Conservation (phyloP, 495 filamentous ascomycete genomes). For the Parmelia sp. region DNA sequence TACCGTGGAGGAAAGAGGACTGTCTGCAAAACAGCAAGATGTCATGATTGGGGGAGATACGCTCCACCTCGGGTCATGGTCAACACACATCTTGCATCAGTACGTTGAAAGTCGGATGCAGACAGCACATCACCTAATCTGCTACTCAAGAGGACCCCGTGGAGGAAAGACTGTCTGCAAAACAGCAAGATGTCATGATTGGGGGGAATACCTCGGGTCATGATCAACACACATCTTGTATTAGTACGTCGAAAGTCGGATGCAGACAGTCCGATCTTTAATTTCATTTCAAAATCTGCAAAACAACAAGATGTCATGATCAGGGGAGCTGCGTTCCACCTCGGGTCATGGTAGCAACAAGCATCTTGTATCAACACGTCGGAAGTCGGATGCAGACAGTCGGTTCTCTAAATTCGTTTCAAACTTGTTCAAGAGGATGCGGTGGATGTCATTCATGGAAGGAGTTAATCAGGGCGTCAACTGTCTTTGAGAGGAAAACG, state of each 20-base stretch:
- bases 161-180: too few relatives aligned
- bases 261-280: background rate
- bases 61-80: background rate
- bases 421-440: background rate
- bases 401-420: background rate
- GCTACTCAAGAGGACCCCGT: too few relatives aligned
- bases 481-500: background rate
- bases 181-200: background rate
- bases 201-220: background rate
- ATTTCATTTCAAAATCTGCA: background rate
- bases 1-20: too few relatives aligned
- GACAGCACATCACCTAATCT: too few relatives aligned
- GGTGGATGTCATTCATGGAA: background rate
- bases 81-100: background rate
- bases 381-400: constrained; percentile 2
- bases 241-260: background rate
- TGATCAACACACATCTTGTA: background rate
- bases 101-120: background rate
- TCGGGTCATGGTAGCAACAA: background rate
- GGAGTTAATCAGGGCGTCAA: background rate
- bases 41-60: background rate
- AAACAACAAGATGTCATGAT: background rate
- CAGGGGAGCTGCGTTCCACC: background rate
- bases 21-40: background rate
- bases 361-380: background rate